phyloP scores from a whole-genome alignment of 352 stramenopile species.

The Globisporangium perplexum region DNA sequence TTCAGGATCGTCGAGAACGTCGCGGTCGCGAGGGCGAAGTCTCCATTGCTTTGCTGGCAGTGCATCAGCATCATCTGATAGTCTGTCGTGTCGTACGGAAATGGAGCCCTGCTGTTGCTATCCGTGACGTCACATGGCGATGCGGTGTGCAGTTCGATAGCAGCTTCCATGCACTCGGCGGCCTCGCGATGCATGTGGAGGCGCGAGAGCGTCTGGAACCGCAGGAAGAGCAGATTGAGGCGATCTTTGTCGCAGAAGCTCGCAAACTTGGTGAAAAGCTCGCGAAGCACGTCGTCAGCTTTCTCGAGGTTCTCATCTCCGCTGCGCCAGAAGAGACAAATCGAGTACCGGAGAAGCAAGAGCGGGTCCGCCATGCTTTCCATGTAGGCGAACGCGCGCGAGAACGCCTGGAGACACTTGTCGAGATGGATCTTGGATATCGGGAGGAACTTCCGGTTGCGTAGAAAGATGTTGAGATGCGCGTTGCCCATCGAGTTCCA shows the following conservation, averaged over 20 bases:
- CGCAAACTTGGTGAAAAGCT: constrained; percentile 48
- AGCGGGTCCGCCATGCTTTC: constrained; percentile 56
- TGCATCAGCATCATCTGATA: constrained; percentile 67
- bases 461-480: constrained; percentile 57
- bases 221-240: constrained; percentile 46
- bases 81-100: constrained; percentile 33
- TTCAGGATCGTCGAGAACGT: constrained; percentile 41
- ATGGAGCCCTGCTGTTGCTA: neutral
- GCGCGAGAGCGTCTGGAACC: constrained; percentile 56
- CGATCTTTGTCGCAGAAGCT: constrained; percentile 62
- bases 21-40: constrained; percentile 44
- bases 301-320: constrained; percentile 42
- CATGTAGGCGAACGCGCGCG: constrained; percentile 54
- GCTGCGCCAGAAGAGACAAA: constrained; percentile 56
- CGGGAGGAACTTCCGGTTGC: constrained; percentile 58
- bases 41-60: constrained; percentile 49
- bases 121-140: neutral
- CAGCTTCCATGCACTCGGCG: constrained; percentile 38
- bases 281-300: constrained; percentile 45
- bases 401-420: constrained; percentile 49
- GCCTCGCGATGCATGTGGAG: constrained; percentile 46
- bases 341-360: constrained; percentile 51
- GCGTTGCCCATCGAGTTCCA: constrained; percentile 64
- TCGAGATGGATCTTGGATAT: constrained; percentile 42
- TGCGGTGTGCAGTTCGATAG: constrained; percentile 22